These are phyloP conservation scores for Solanum ossicruentum DNA, from an alignment of 257 asterid genomes.

Conservation along the genomic window DNA sequence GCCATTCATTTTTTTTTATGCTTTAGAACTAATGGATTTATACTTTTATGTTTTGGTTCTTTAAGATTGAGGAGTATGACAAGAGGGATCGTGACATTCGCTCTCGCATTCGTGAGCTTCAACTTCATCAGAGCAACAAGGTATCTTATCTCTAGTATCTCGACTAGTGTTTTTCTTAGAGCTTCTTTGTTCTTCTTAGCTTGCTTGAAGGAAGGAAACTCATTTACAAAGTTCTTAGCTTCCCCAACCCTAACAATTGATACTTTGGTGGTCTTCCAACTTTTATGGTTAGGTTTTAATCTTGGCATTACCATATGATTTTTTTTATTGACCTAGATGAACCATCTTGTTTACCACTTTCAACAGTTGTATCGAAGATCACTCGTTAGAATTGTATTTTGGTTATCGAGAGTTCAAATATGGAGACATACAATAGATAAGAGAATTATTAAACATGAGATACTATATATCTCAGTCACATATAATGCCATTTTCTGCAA, in stretches of 20 bases:
- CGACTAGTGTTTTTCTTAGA: neutral
- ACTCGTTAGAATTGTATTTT: neutral
- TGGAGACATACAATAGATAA: neutral
- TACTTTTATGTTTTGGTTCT: neutral
- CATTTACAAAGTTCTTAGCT: neutral
- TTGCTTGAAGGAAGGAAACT: neutral
- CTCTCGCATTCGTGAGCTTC: constrained; percentile 46
- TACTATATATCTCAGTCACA: neutral
- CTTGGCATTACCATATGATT: neutral
- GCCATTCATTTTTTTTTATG: neutral
- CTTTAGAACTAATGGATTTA: neutral
- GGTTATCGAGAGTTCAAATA: neutral
- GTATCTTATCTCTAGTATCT: constrained; percentile 12
- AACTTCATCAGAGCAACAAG: constrained; percentile 56
- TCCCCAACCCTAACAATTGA: neutral
- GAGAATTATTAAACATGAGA: neutral
- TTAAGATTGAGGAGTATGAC: constrained; percentile 54
- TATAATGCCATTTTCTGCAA: neutral
- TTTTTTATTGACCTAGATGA: neutral
- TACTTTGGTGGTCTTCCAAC: neutral
- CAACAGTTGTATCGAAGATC: neutral
- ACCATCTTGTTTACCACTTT: neutral
- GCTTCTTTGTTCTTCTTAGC: neutral
- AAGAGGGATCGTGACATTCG: constrained; percentile 22
- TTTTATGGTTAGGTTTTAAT: neutral